These are phyloP conservation scores for Agastache rugosa DNA, from an alignment of 257 asterid species.

Conservation along the genomic window DNA sequence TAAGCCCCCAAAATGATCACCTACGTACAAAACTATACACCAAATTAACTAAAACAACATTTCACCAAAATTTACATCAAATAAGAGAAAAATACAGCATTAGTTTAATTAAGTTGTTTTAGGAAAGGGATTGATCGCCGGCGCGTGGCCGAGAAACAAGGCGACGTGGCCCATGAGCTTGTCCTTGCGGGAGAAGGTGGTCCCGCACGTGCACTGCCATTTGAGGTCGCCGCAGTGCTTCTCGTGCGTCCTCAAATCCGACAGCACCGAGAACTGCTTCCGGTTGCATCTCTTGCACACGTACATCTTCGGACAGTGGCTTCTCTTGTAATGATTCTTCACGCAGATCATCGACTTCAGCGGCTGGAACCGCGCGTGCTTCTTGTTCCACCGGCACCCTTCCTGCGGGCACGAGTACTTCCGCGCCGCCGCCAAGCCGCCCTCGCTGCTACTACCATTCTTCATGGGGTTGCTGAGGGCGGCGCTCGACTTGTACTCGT, in stretches of 20 bases:
- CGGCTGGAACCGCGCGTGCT: conserved; percentile 72
- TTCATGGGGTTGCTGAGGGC: conserved; percentile 70
- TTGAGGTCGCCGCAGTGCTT: conserved; percentile 84
- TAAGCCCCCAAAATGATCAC: too few species aligned
- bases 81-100: neutral
- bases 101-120: too few species aligned
- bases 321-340: conserved; percentile 82
- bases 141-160: conserved; percentile 71
- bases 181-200: conserved; percentile 80
- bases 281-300: conserved; percentile 67
- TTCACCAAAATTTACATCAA: neutral
- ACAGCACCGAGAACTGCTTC: conserved; percentile 75
- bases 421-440: neutral
- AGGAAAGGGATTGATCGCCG: conserved; percentile 32
- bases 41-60: too few species aligned
- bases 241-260: conserved; percentile 80
- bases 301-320: conserved; percentile 89
- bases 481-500: conserved; percentile 71
- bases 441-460: neutral
- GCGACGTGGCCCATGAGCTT: conserved; percentile 79
- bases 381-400: conserved; percentile 80
- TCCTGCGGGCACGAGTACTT: conserved; percentile 86
- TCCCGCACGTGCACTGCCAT: conserved; percentile 85
- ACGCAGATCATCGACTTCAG: conserved; percentile 81
- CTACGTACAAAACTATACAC: too few species aligned